Evolutionary conservation across 2,329 filamentous ascomycete genomes (phyloP), one percentile per base, ranked within the genome.

Genomic region (Phialocephala sp.): DNA sequence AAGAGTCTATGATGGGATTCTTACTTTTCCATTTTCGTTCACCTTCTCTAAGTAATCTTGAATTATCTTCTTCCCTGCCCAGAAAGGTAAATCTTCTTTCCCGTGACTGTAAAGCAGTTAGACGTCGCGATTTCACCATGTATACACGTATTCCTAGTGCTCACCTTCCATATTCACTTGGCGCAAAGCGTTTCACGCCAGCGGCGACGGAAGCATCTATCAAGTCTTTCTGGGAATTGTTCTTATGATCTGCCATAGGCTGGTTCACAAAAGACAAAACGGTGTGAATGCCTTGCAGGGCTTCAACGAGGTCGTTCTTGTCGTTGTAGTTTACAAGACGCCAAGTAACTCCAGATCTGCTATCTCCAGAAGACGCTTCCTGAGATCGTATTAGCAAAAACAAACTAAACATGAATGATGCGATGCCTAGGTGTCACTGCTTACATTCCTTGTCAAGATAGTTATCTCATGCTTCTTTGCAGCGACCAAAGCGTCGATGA

Each of bases 401-500:
- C 27, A 18, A 32, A 4, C 15, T 6, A 50, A 47, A 15, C 20
- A 47, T 50, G 52, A 32, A 6, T 50, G 52, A 32, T 2, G 55
- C 18, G 35, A 36, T 14, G 27, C 24, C 56, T 12, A 24, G 27
- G 8, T 18, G 18, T 15, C 2, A n/a, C 1, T 1, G 12, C 15
- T 60, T 9, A 82, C 82, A 58, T 78, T 81, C 68, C 85, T 78
- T 1, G 79, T 85, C 14, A 88, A 73, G 22, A 88, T 76, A 0
- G 79, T 74, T 55, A 89, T 83, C 0, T 85, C 77, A 64, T 89
- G 85, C 62, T 82, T 85, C 11, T 79, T 78, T 3, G 78, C 77
- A 2, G 80, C 79, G 2, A 84, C 70, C 0, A 87, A 77, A 3
- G 75, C 78, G 64, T 87, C 84, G 24, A 87, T 75, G 11, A 88